Percentiles rank a stretch among this genome's conserved stretches.
phyloP scores from a whole-genome alignment of 2,329 filamentous ascomycete genomes.

The Fusarium kyushuense region DNA sequence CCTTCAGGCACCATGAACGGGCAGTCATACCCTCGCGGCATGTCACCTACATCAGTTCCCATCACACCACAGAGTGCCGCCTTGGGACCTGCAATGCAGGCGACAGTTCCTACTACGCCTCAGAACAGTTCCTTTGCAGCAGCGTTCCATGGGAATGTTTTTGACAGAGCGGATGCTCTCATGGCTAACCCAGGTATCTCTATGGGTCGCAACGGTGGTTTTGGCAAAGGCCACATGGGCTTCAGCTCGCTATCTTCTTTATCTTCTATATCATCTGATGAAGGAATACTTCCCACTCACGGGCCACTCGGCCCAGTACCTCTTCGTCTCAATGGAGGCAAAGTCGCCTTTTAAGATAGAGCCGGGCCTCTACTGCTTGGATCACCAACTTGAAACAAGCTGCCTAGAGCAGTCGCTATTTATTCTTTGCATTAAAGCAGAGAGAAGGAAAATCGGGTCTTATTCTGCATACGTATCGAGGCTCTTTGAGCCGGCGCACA shows the following conservation, averaged over 20 bases:
- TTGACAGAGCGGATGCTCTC: conserved; percentile 69
- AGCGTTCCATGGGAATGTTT: conserved; percentile 69
- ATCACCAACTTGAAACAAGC: conserved; percentile 23
- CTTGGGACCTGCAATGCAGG: conserved; percentile 88
- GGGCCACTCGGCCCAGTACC: conserved; percentile 51
- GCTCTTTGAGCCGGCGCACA: conserved; percentile 40
- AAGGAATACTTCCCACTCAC: conserved; percentile 52
- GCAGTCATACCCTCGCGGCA: conserved; percentile 42
- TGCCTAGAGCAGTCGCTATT: conserved; percentile 7
- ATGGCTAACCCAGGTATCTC: conserved; percentile 69
- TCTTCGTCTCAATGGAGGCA: conserved; percentile 55
- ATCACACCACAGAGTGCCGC: conserved; percentile 92
- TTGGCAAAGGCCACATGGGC: conserved; percentile 57
- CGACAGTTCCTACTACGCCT: conserved; percentile 82
- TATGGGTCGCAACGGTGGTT: conserved; percentile 65
- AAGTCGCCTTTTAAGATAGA: conserved; percentile 53
- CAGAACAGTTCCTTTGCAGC: conserved; percentile 67
- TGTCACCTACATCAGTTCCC: conserved; percentile 61
- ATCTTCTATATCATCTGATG: conserved; percentile 58
- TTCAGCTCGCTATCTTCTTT: conserved; percentile 57
- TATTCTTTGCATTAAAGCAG: conserved; percentile 38
- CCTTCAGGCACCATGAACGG: conserved; percentile 34
- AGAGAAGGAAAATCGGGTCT: conserved; percentile 16
- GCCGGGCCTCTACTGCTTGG: conserved; percentile 20
- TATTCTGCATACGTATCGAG: conserved; percentile 20